These are phyloP conservation scores for Glycine tomentella DNA, from an alignment of 306 rosid species.

Conservation along the genomic window DNA sequence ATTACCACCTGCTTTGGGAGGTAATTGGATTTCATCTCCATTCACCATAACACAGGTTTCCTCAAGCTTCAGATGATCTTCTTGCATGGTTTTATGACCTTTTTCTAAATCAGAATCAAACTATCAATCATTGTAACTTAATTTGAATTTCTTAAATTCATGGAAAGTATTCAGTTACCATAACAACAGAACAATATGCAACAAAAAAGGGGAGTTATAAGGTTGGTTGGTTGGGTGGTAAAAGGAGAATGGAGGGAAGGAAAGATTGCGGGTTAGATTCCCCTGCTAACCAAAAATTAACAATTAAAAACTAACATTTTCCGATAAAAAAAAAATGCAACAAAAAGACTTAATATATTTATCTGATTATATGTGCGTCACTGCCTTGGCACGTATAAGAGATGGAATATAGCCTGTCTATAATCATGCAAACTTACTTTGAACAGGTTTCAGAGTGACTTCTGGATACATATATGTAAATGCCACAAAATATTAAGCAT, in stretches of 20 bases:
- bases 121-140: constrained; percentile 37
- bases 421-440: neutral
- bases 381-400: no score
- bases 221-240: no score
- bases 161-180: constrained; percentile 25
- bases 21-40: constrained; percentile 57
- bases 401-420: no score
- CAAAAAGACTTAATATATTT: neutral
- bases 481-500: neutral
- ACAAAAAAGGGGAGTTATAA: neutral
- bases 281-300: no score
- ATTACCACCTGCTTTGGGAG: constrained; percentile 46
- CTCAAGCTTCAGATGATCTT: constrained; percentile 56
- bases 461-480: neutral
- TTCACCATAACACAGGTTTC: constrained; percentile 80
- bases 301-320: no score
- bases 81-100: constrained; percentile 45
- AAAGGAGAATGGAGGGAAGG: no score
- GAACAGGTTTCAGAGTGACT: neutral
- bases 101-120: constrained; percentile 38
- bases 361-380: no score
- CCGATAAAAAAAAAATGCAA: neutral
- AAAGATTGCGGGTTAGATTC: no score
- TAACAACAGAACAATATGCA: constrained; percentile 31
- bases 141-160: constrained; percentile 46